These are phyloP conservation scores for Cardamine resedifolia DNA, from an alignment of 345 rosid species.

Conservation along the genomic window DNA sequence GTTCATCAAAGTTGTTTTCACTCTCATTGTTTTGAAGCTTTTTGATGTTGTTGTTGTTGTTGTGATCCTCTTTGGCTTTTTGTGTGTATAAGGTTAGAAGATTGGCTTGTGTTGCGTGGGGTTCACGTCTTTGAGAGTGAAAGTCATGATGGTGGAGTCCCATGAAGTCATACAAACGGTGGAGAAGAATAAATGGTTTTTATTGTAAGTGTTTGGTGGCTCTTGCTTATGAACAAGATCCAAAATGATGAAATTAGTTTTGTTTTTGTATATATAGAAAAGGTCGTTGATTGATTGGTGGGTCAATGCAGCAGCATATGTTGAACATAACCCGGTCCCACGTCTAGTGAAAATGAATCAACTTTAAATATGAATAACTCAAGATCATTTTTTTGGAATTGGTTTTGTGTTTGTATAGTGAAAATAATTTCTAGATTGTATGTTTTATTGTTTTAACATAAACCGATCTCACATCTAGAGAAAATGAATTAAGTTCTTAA, in stretches of 20 bases:
- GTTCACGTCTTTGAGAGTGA: conserved; percentile 35
- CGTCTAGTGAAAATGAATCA: neutral
- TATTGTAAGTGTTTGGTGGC: conserved; percentile 23
- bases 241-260: conserved; percentile 12
- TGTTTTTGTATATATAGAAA: neutral
- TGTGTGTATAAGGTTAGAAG: conserved; percentile 21
- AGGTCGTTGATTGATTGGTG: conserved; percentile 11
- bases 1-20: conserved; percentile 56
- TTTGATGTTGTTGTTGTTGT: conserved; percentile 29
- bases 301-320: conserved; percentile 19
- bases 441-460: neutral
- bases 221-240: conserved; percentile 19
- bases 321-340: conserved; percentile 17
- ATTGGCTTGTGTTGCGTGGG: conserved; percentile 24
- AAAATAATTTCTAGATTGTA: neutral
- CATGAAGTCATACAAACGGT: conserved; percentile 28
- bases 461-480: neutral
- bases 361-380: neutral
- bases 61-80: conserved; percentile 16
- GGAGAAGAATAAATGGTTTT: neutral
- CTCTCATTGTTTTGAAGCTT: conserved; percentile 44
- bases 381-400: neutral
- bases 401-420: neutral
- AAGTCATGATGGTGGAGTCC: conserved; percentile 37
- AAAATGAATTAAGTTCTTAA: neutral